Base-by-base conservation (phyloP, 345 rosid species). In the Carallia pectinifolia region DNA sequence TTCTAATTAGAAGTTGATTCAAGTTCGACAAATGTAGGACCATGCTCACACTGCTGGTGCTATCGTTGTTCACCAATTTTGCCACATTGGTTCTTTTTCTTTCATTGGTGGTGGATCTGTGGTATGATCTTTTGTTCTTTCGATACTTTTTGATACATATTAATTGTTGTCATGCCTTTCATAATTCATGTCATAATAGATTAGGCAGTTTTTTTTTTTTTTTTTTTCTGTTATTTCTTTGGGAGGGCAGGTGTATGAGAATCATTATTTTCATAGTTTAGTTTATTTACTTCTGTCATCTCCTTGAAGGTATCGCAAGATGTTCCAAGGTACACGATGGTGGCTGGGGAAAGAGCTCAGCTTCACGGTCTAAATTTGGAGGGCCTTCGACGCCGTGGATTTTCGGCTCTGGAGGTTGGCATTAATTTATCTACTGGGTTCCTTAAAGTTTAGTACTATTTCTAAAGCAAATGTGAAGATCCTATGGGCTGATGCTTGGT, bases 81-180 rank as follows among this genome's bases (percentile, higher is more conserved):
- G 97, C 74, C 89, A 74, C 71, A 72, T 92, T 60, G 96, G 96
- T 67, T 87, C 96, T 1, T 90, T 84, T 55, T 74, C 97, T 77
- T 95, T 92, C 79, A 76, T 91, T 44, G 97, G 97, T 17, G 97
- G 99, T 76, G 97, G 97, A 76, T 90, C 97, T 29, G 97, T 84
- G 92, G 98, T 94, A 87, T 56, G 81, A 61, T 68, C 67, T 54
- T 75, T 76, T 29, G 37, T 70, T 44, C 9, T 65, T 77, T 54
- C 65, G 58, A 30, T 19, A 29, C 37, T 58, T 40, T 0, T 8
- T 73, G 8, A 50, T 0, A 39, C 58, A 6, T 12, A 2, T 44
- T 44, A 12, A 44, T 44, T 44, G 17, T 12, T 16, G 13, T 12
- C 4, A 1, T 12, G 10, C 16, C 50, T 44, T 4, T 44, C 50